Evolutionary conservation across 257 asterid genomes (phyloP).

Genomic region (Gynochthodes officinalis): DNA sequence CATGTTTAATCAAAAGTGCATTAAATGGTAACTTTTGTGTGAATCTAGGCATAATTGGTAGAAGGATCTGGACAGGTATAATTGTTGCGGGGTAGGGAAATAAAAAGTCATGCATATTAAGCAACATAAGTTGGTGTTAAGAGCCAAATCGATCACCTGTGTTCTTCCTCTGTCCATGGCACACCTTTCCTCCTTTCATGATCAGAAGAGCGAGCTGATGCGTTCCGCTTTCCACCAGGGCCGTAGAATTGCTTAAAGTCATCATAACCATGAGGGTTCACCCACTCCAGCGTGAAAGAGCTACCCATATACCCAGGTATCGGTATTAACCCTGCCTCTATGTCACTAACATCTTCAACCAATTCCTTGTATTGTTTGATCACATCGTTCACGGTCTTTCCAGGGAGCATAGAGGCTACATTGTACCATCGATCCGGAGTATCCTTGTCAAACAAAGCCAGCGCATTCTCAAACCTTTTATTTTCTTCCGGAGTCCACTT

Average conservation of each 20-base stretch:
- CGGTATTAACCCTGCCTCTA: slow-evolving; percentile 76
- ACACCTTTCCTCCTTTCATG: slow-evolving; percentile 88
- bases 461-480: slow-evolving; percentile 70
- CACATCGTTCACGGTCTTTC: slow-evolving; percentile 64
- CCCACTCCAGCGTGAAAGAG: slow-evolving; percentile 64
- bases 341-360: slow-evolving; percentile 63
- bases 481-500: slow-evolving; percentile 83
- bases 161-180: slow-evolving; percentile 97
- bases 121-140: no score
- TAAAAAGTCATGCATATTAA: not conserved
- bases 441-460: slow-evolving; percentile 68
- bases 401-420: slow-evolving; percentile 80
- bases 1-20: no score
- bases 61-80: not conserved
- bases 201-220: slow-evolving; percentile 41
- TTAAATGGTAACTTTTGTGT: not conserved
- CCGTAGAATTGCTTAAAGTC: slow-evolving; percentile 38
- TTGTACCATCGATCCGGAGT: slow-evolving; percentile 88
- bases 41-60: not conserved
- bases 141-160: slow-evolving; percentile 40
- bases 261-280: slow-evolving; percentile 32
- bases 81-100: not conserved
- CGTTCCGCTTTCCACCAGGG: slow-evolving; percentile 41
- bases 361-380: slow-evolving; percentile 62
- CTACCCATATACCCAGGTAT: slow-evolving; percentile 49